phyloP scores from a whole-genome alignment of 805 yeast species.

The Saccharomyces kudriavzevii region DNA sequence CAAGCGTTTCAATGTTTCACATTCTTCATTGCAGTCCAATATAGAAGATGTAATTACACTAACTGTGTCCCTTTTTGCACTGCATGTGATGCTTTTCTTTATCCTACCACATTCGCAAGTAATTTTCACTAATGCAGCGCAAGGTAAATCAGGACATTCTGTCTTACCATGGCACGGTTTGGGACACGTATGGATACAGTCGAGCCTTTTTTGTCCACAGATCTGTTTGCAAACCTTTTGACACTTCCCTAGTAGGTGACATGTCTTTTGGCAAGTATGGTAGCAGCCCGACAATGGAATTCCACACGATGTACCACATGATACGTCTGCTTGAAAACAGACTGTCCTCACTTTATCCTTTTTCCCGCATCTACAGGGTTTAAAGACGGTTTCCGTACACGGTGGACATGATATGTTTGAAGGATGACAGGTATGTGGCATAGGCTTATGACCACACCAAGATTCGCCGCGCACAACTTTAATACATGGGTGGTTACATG shows the following conservation, averaged over 20 bases:
- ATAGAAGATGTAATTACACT: constrained; percentile 31
- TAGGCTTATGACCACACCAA: constrained; percentile 64
- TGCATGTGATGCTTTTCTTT: constrained; percentile 45
- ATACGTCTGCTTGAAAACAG: constrained; percentile 58
- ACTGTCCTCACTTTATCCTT: constrained; percentile 45
- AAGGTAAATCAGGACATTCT: constrained; percentile 47
- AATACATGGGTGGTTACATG: constrained; percentile 59
- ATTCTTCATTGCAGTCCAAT: constrained; percentile 62
- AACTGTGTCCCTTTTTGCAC: constrained; percentile 35
- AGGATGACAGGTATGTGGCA: constrained; percentile 70
- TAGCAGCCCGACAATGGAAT: constrained; percentile 39
- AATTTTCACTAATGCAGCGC: constrained; percentile 43
- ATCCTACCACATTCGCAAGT: constrained; percentile 61
- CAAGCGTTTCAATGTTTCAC: constrained; percentile 55
- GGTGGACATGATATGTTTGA: constrained; percentile 60
- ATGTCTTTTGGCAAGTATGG: constrained; percentile 43
- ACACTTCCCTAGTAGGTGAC: constrained; percentile 59
- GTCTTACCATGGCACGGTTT: constrained; percentile 55
- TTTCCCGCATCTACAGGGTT: constrained; percentile 57
- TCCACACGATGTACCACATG: constrained; percentile 64
- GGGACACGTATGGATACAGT: constrained; percentile 65
- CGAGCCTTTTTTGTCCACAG: constrained; percentile 45
- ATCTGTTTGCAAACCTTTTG: constrained; percentile 46
- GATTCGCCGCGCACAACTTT: constrained; percentile 34
- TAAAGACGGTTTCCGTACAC: constrained; percentile 57